phyloP scores from a whole-genome alignment of 495 filamentous ascomycete genomes.

The Hypoxylon fuscum region DNA sequence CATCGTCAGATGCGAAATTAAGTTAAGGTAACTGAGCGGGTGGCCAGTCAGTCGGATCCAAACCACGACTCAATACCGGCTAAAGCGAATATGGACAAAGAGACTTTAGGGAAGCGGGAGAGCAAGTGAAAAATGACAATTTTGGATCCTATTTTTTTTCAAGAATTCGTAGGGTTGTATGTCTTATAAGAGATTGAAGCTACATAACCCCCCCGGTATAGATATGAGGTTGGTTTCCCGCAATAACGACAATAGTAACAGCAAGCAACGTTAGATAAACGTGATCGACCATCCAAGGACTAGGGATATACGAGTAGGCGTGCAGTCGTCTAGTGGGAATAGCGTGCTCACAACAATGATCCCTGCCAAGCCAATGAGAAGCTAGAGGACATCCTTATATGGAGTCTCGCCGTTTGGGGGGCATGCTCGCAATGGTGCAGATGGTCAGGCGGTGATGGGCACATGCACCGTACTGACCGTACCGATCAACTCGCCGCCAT shows the following conservation, averaged over 20 bases:
- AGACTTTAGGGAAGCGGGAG: too few relatives aligned
- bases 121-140: too few relatives aligned
- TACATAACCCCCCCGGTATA: too few relatives aligned
- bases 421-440: constrained; percentile 17
- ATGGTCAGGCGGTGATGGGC: constrained; percentile 35
- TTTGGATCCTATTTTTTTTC: too few relatives aligned
- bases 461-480: too few relatives aligned
- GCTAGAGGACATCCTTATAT: constrained; percentile 13
- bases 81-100: too few relatives aligned
- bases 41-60: too few relatives aligned
- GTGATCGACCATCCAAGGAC: constrained; percentile 11
- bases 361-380: constrained; percentile 22
- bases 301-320: constrained; percentile 3
- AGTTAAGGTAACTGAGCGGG: too few relatives aligned
- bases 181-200: too few relatives aligned
- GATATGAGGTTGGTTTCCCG: not conserved
- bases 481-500: constrained; percentile 21
- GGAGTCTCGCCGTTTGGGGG: constrained; percentile 16
- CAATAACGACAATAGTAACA: not conserved
- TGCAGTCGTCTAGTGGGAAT: constrained; percentile 23
- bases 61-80: too few relatives aligned
- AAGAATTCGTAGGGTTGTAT: too few relatives aligned
- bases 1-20: too few relatives aligned
- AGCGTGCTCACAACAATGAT: constrained; percentile 20
- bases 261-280: constrained; percentile 2